Conservation (phyloP, 441 rosid species). For the Euphorbia schlechtendalii region DNA sequence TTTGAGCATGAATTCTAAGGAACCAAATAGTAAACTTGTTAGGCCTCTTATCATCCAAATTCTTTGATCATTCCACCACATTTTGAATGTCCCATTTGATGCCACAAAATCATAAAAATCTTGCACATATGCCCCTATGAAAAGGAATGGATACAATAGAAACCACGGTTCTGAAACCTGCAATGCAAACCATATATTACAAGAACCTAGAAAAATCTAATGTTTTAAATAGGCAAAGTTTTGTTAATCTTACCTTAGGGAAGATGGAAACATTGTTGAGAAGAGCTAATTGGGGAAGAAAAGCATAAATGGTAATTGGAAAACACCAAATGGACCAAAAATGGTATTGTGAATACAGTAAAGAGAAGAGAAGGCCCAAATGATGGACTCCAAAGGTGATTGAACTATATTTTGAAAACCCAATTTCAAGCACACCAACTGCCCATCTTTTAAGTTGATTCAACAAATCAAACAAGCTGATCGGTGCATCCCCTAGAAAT, state of each 20-base stretch:
- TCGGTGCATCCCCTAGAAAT: slow-evolving; percentile 50
- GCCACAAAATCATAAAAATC: slow-evolving; percentile 37
- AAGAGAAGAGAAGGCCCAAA: slow-evolving; percentile 20
- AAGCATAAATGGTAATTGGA: slow-evolving; percentile 43
- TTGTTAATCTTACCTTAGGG: slow-evolving; percentile 32
- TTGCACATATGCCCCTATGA: slow-evolving; percentile 53
- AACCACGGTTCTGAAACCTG: slow-evolving; percentile 54
- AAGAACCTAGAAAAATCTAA: too few species aligned
- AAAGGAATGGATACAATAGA: slow-evolving; percentile 46
- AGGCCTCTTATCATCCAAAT: slow-evolving; percentile 50
- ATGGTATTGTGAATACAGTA: slow-evolving; percentile 35
- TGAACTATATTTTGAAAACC: slow-evolving; percentile 35
- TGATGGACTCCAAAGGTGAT: slow-evolving; percentile 30
- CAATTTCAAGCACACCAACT: slow-evolving; percentile 46
- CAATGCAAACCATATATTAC: neutral
- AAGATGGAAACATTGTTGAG: slow-evolving; percentile 34
- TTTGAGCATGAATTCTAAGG: slow-evolving; percentile 38
- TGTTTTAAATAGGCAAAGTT: too few species aligned
- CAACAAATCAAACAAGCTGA: slow-evolving; percentile 34
- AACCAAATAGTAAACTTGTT: slow-evolving; percentile 37
- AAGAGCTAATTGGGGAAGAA: slow-evolving; percentile 58
- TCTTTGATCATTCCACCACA: slow-evolving; percentile 77
- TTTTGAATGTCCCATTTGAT: slow-evolving; percentile 34
- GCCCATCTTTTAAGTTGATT: slow-evolving; percentile 54
- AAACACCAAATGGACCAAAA: slow-evolving; percentile 41